Conservation (phyloP, 768 basidiomycete species). For the Amanita fuliginea region DNA sequence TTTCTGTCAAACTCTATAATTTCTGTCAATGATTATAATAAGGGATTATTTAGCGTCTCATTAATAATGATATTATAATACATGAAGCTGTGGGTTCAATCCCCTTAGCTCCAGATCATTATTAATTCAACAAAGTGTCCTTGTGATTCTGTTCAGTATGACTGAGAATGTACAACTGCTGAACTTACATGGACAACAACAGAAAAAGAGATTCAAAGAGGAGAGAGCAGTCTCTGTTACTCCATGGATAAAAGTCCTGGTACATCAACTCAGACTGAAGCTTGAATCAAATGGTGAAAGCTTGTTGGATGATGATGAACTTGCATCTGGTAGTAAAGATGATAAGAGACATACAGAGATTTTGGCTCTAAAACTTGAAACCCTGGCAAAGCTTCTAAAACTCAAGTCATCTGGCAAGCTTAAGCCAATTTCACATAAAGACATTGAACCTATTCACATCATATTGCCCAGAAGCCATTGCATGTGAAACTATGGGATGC, state of each 20-base stretch:
- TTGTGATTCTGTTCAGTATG: slow-evolving; percentile 11
- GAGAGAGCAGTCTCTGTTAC: neutral
- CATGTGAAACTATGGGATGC: neutral
- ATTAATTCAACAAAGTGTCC: too few species aligned
- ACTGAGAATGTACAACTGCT: slow-evolving; percentile 11
- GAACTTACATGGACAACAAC: slow-evolving; percentile 9
- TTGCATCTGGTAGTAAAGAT: too few species aligned
- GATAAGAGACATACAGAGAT: too few species aligned
- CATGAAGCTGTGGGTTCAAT: too few species aligned
- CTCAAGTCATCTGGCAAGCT: neutral
- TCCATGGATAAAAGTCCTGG: neutral
- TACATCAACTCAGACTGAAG: neutral
- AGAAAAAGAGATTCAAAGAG: neutral
- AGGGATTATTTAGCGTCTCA: too few species aligned
- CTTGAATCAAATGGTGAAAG: neutral
- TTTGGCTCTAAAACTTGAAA: too few species aligned
- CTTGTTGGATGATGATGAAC: too few species aligned
- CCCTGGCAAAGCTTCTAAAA: neutral
- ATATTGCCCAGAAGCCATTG: neutral
- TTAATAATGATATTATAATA: too few species aligned
- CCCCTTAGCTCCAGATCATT: too few species aligned
- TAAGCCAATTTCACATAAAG: neutral
- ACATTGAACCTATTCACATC: neutral
- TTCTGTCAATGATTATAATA: too few species aligned
- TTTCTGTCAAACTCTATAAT: too few species aligned